Conservation (phyloP, 148 eudicot species). For the Nepenthes mirabilis region DNA sequence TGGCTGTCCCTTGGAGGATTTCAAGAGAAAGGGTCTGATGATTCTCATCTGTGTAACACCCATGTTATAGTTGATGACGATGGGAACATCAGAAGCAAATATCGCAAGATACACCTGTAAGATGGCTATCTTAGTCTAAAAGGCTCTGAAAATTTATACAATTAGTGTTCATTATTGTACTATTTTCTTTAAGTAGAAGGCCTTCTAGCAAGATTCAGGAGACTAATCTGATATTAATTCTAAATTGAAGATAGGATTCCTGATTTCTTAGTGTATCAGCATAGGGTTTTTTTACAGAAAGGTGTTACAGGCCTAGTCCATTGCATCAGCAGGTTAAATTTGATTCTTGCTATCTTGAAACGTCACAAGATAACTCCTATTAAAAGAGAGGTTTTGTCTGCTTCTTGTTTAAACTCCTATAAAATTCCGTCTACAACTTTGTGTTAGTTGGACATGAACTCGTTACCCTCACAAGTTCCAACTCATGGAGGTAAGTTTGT, state of each 20-base stretch:
- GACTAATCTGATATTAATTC: background rate
- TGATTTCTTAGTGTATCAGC: too few species aligned
- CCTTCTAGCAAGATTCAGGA: slow-evolving; percentile 7
- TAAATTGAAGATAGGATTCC: background rate
- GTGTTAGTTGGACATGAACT: too few species aligned
- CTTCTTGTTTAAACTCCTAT: too few species aligned
- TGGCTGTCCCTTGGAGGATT: slow-evolving; percentile 97
- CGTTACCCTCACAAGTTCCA: too few species aligned
- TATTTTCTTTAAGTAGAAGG: background rate
- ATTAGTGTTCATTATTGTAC: background rate
- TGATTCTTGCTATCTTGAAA: too few species aligned
- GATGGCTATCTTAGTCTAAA: slow-evolving; percentile 14
- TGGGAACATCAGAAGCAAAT: slow-evolving; percentile 62
- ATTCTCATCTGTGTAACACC: slow-evolving; percentile 71
- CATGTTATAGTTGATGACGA: slow-evolving; percentile 78
- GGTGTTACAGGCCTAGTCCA: too few species aligned
- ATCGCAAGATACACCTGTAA: slow-evolving; percentile 76
- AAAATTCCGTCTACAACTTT: too few species aligned
- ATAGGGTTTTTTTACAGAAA: too few species aligned
- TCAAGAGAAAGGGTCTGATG: slow-evolving; percentile 81
- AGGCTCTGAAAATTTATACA: background rate
- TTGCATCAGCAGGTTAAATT: background rate
- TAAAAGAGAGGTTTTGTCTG: too few species aligned
- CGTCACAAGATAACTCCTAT: too few species aligned
- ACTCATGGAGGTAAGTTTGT: too few species aligned